Percentiles rank a stretch among this genome's conserved stretches.
Conservation (phyloP, 768 basidiomycete genomes). For the Pisolithus tinctorius region DNA sequence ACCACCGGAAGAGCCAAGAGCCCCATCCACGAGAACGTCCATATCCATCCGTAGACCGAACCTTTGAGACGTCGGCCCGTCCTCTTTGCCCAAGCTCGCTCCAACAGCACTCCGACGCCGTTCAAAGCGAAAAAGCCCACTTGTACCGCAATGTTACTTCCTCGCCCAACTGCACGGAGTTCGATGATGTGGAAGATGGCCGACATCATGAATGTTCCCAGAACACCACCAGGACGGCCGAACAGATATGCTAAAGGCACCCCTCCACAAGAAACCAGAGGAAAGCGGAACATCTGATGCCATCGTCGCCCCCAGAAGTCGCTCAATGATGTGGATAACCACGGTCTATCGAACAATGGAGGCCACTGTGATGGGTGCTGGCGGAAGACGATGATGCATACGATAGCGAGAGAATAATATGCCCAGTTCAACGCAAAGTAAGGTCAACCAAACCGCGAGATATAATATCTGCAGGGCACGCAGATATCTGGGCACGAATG, state of each 20-base stretch:
- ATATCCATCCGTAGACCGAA: constrained; percentile 36
- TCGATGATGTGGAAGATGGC: constrained; percentile 52
- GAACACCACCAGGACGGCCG: constrained; percentile 43
- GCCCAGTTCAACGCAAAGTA: constrained; percentile 38
- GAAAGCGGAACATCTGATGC: constrained; percentile 60
- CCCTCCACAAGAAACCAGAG: constrained; percentile 46
- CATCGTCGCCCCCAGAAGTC: constrained; percentile 60
- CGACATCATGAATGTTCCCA: constrained; percentile 55
- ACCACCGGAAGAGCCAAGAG: constrained; percentile 43
- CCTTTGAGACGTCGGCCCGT: constrained; percentile 44
- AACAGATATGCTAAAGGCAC: constrained; percentile 36
- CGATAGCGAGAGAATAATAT: constrained; percentile 36
- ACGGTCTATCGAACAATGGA: constrained; percentile 53
- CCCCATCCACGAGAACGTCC: constrained; percentile 46
- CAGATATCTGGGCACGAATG: constrained; percentile 23
- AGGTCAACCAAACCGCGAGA: constrained; percentile 35
- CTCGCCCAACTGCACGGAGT: constrained; percentile 49
- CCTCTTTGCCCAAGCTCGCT: constrained; percentile 36
- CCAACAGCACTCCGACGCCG: constrained; percentile 45
- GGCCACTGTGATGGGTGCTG: constrained; percentile 54
- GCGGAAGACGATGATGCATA: constrained; percentile 38
- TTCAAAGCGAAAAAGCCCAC: constrained; percentile 51
- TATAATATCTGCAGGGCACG: constrained; percentile 39
- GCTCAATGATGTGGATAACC: constrained; percentile 46
- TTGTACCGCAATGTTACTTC: constrained; percentile 43